Conservation (phyloP, 345 rosid species). For the Boechera retrofracta region DNA sequence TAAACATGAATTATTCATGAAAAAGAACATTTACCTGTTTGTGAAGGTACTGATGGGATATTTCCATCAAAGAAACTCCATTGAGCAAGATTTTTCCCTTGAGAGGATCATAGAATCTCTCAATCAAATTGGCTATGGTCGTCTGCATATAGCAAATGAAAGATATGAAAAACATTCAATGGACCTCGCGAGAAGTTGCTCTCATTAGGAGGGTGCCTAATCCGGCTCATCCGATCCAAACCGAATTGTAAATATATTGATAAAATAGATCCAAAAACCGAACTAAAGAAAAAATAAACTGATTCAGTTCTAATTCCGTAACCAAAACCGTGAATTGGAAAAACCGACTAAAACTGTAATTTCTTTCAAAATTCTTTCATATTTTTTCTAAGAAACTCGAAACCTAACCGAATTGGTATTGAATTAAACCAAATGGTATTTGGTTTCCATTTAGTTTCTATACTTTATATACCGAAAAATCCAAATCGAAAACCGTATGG, state of each 20-base stretch:
- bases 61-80: conserved; percentile 78
- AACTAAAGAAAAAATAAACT: neutral
- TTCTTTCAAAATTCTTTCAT: neutral
- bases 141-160: conserved; percentile 60
- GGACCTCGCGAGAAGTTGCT: neutral
- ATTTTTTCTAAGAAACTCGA: neutral
- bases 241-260: neutral
- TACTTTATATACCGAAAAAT: neutral
- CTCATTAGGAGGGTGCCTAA: neutral
- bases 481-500: neutral
- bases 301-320: neutral
- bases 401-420: neutral
- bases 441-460: too few relatives aligned
- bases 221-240: neutral
- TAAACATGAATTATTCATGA: conserved; percentile 9
- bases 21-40: conserved; percentile 54
- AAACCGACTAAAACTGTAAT: neutral
- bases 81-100: conserved; percentile 82
- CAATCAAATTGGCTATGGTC: conserved; percentile 89
- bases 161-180: neutral
- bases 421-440: neutral
- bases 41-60: conserved; percentile 85
- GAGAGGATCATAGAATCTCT: conserved; percentile 87
- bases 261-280: neutral
- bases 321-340: neutral